Conservation (phyloP, 148 eudicot species). For the Vaccinium myrtillus region DNA sequence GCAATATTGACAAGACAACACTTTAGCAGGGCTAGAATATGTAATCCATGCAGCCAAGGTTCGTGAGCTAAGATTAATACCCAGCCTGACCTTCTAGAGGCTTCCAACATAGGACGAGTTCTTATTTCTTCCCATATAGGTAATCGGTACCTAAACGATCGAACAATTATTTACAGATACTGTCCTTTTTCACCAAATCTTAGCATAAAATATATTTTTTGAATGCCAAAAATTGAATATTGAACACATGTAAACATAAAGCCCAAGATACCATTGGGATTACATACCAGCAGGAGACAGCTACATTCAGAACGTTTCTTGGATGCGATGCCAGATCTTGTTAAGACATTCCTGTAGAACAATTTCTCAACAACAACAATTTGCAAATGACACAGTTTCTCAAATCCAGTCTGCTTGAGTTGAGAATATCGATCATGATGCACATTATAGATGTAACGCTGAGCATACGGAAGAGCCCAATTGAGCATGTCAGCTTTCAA, state of each 20-base stretch:
- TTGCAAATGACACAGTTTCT: constrained; percentile 35
- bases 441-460: constrained; percentile 67
- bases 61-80: not conserved
- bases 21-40: not conserved
- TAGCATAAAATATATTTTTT: not conserved
- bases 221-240: not conserved
- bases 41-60: not conserved
- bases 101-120: not conserved
- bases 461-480: constrained; percentile 93
- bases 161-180: not conserved
- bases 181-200: not conserved
- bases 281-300: constrained; percentile 77
- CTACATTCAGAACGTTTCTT: constrained; percentile 60
- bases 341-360: constrained; percentile 70
- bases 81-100: not conserved
- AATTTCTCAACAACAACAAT: constrained; percentile 72
- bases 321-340: constrained; percentile 46
- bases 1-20: not conserved
- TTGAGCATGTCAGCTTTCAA: constrained; percentile 59
- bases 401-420: constrained; percentile 63
- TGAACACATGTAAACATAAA: not conserved
- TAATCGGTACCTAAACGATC: not conserved
- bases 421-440: constrained; percentile 60
- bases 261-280: not conserved
- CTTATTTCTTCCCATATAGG: not conserved